Evolutionary conservation across 768 basidiomycete species (phyloP).

Genomic region (Kwoniella dendrophila): DNA sequence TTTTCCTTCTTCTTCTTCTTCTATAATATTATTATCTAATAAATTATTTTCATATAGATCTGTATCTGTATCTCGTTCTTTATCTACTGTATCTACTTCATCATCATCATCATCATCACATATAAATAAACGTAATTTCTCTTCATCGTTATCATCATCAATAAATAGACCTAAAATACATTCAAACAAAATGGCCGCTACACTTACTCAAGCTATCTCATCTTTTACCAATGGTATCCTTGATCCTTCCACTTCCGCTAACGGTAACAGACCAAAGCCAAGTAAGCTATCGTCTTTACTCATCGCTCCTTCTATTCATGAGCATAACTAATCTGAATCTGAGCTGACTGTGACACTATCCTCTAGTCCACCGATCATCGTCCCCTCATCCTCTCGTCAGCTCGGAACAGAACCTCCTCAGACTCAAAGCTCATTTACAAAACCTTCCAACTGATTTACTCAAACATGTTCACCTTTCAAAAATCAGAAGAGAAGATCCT

Average conservation of each 20-base stretch:
- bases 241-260: slow-evolving; percentile 30
- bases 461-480: slow-evolving; percentile 81
- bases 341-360: neutral
- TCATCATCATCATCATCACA: neutral
- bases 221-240: slow-evolving; percentile 19
- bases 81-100: neutral
- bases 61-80: neutral
- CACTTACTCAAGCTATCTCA: slow-evolving; percentile 14
- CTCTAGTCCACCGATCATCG: slow-evolving; percentile 9
- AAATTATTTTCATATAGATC: neutral
- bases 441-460: slow-evolving; percentile 62
- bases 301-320: neutral
- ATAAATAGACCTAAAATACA: neutral
- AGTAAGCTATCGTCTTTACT: too few species aligned
- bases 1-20: neutral
- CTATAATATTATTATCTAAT: neutral
- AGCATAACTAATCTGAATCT: neutral
- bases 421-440: slow-evolving; percentile 40
- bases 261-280: slow-evolving; percentile 9
- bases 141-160: neutral
- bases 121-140: slow-evolving; percentile 6
- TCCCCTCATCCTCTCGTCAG: slow-evolving; percentile 20
- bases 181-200: slow-evolving; percentile 1
- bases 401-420: slow-evolving; percentile 40
- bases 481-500: slow-evolving; percentile 72